These are phyloP conservation scores for Suillus paluster DNA, from an alignment of 768 basidiomycete genomes.

Conservation along the genomic window DNA sequence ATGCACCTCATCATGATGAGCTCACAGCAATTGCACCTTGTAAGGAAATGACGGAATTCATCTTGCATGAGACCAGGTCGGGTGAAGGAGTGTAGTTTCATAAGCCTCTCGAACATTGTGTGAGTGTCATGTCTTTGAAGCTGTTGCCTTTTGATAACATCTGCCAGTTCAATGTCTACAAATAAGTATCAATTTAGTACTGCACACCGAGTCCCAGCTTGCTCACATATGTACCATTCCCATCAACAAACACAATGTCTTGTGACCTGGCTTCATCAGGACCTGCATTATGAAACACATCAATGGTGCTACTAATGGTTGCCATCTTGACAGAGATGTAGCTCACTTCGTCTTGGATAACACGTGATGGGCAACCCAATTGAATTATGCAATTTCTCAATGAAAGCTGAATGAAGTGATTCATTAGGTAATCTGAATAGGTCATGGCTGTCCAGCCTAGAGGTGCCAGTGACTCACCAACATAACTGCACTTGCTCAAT, in stretches of 20 bases:
- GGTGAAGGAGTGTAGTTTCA: conserved; percentile 4
- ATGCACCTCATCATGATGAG: no score
- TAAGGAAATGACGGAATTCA: not conserved
- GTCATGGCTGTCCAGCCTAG: no score
- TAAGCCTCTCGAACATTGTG: not conserved
- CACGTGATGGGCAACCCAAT: no score
- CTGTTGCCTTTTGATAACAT: not conserved
- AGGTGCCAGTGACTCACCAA: no score
- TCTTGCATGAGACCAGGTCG: not conserved
- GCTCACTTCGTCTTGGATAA: no score
- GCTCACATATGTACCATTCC: not conserved
- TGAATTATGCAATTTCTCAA: no score
- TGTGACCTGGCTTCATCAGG: not conserved
- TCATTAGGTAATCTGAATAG: no score
- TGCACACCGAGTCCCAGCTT: not conserved
- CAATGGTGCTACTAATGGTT: no score
- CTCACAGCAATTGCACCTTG: not conserved
- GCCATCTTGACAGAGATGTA: no score
- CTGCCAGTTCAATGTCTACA: not conserved
- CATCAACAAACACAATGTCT: not conserved
- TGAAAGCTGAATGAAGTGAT: no score
- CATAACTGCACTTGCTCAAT: no score
- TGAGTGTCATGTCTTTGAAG: not conserved
- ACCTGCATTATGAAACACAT: not conserved
- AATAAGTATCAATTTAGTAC: not conserved